These are phyloP conservation scores for Cerrena zonata DNA, from an alignment of 1,284 basidiomycete species.

Conservation along the genomic window DNA sequence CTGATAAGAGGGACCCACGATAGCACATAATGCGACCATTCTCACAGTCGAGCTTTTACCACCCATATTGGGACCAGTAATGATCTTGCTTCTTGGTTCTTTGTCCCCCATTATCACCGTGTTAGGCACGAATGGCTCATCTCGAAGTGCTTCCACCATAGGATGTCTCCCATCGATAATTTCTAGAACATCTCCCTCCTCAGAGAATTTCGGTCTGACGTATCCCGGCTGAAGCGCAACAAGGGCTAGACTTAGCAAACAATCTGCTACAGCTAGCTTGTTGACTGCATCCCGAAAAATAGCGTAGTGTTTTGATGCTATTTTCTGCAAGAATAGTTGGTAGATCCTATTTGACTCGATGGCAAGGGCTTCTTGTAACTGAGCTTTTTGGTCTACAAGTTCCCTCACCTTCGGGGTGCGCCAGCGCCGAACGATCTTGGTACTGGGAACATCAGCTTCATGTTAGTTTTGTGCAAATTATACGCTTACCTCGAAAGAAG, in stretches of 20 bases:
- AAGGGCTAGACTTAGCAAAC: conserved; percentile 63
- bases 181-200: conserved; percentile 45
- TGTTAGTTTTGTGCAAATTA: too few relatives aligned
- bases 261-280: conserved; percentile 78
- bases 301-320: conserved; percentile 62
- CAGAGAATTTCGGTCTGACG: conserved; percentile 59
- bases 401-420: conserved; percentile 69
- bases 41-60: conserved; percentile 74
- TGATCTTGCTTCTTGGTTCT: conserved; percentile 61
- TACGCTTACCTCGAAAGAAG: conserved; percentile 62
- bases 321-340: conserved; percentile 62
- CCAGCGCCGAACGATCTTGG: conserved; percentile 74
- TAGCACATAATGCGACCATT: conserved; percentile 68
- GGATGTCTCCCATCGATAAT: conserved; percentile 75
- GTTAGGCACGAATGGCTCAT: conserved; percentile 80
- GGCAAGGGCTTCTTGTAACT: conserved; percentile 70
- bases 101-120: conserved; percentile 51
- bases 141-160: conserved; percentile 72
- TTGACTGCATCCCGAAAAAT: conserved; percentile 70
- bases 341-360: conserved; percentile 67
- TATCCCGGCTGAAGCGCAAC: conserved; percentile 74
- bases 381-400: conserved; percentile 71
- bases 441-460: conserved; percentile 39
- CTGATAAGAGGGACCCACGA: conserved; percentile 37
- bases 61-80: conserved; percentile 82